A percentile compares a stretch with the other conserved stretches of the same genome.
These are phyloP conservation scores for Tremella mesenterica DNA, from an alignment of 768 basidiomycete species.

Conservation along the genomic window DNA sequence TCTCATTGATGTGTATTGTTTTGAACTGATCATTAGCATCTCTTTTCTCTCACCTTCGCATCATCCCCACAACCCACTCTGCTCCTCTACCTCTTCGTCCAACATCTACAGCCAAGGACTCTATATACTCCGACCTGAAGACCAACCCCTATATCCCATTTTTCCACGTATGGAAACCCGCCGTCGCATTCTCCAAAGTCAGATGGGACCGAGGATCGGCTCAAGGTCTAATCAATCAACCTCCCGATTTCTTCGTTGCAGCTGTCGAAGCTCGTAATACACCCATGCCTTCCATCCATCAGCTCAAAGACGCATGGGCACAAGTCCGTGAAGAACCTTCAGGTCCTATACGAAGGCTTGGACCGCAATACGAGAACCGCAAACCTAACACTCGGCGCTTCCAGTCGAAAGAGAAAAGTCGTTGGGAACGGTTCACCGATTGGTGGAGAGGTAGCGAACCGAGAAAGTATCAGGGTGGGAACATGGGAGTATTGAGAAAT, in stretches of 20 bases:
- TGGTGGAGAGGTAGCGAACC: not conserved
- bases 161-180: constrained; percentile 85
- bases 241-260: constrained; percentile 77
- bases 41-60: constrained; percentile 60
- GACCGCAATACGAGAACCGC: constrained; percentile 23
- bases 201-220: constrained; percentile 47
- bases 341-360: constrained; percentile 22
- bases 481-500: constrained; percentile 70
- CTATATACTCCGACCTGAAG: constrained; percentile 15
- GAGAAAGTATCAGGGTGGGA: constrained; percentile 40
- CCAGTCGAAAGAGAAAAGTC: too few species aligned
- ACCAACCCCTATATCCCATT: constrained; percentile 65
- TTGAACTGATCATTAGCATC: constrained; percentile 49
- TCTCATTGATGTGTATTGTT: not conserved
- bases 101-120: constrained; percentile 4
- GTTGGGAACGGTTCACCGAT: too few species aligned
- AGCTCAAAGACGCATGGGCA: constrained; percentile 65
- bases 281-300: constrained; percentile 68
- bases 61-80: constrained; percentile 61
- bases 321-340: constrained; percentile 56
- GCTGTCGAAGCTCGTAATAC: constrained; percentile 78
- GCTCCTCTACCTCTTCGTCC: constrained; percentile 46
- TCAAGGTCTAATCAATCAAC: constrained; percentile 61
- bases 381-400: not conserved
- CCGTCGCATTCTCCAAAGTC: constrained; percentile 53